Conservation (phyloP, 1,139 yeast species). For the Blastobotrys ciferrii region DNA sequence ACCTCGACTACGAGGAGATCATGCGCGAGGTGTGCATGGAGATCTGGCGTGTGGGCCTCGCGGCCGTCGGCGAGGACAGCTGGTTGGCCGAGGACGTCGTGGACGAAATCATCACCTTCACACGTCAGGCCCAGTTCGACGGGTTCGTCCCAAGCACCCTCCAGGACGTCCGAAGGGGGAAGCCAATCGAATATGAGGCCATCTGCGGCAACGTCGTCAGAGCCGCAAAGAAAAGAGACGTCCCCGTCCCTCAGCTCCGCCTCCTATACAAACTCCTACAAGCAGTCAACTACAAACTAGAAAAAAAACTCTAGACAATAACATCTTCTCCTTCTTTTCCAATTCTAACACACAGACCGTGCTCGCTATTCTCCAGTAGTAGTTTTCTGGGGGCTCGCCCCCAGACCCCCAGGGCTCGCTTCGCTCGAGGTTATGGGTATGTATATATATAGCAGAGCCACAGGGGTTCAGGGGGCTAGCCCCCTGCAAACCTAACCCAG, state of each 20-base stretch:
- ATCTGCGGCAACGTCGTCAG: constrained; percentile 26
- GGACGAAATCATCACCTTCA: constrained; percentile 16
- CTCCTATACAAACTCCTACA: constrained; percentile 20
- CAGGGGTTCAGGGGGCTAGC: too few species aligned
- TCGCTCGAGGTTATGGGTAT: too few species aligned
- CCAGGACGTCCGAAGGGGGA: constrained; percentile 29
- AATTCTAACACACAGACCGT: too few species aligned
- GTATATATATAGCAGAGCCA: too few species aligned
- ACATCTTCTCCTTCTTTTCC: too few species aligned
- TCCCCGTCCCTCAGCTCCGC: constrained; percentile 23
- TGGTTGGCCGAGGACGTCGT: constrained; percentile 19
- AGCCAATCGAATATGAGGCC: constrained; percentile 25
- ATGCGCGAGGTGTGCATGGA: constrained; percentile 21
- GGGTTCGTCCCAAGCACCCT: constrained; percentile 28
- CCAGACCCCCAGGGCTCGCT: too few species aligned
- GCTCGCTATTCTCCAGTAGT: too few species aligned
- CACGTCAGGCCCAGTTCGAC: constrained; percentile 14
- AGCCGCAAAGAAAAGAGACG: constrained; percentile 22
- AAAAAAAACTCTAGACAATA: background rate
- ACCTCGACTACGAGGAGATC: constrained; percentile 16
- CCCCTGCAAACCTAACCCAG: too few species aligned
- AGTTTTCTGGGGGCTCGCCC: too few species aligned
- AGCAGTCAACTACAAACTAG: constrained; percentile 22
- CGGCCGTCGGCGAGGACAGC: constrained; percentile 20
- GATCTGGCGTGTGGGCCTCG: constrained; percentile 24